Base-by-base conservation (phyloP, 257 asterid species). In the Nicotiana obtusifolia region DNA sequence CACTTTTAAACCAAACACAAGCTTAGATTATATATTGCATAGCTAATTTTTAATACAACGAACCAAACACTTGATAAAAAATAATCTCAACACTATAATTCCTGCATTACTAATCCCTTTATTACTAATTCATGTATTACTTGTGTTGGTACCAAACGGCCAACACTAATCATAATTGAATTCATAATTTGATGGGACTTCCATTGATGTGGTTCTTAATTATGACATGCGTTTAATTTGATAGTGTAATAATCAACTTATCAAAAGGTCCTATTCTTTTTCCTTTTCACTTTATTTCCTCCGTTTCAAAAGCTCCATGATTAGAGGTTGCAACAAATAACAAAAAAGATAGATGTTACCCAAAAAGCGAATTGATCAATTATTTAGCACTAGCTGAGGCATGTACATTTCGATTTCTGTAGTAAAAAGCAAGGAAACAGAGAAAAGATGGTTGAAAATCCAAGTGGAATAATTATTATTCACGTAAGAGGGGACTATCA, bases 301-400 rank as follows among this genome's bases (percentile, higher is more conserved):
- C 13, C 1, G 24, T 49, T 49, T 75, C 80, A 75, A 75, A 75
- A 75, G 80, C 37, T 75, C 26, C 31, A 75, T 75, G 62, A 75
- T 75, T 75, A 75, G 78, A 44, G 13, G 41, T 75, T 75, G 62
- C 62, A 73, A 73, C 61, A 73, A 73, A 73, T 24, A 73, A 73
- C 61, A 73, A 73, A 73, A 73, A 47, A 47, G 79, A 47, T 73
- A 73, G 60, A 47, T 4, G 0, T 47, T 57, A 13, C n/a, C 64
- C 64, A 57, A 5, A 59, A n/a, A 59, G 64, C 5, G 14, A 59
- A 14, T 59, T 73, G 61, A 47, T 75, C 26, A 75, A 49, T 75
- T 75, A 75, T 75, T 75, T 24, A 75, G 80, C 80, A 75, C 80
- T 75, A 75, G 6, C 11, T 33, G 60, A 44, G 62, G 15, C 62